Base-by-base conservation (phyloP, 192 early-diverging fungal species). In the Coemansia sp. region DNA sequence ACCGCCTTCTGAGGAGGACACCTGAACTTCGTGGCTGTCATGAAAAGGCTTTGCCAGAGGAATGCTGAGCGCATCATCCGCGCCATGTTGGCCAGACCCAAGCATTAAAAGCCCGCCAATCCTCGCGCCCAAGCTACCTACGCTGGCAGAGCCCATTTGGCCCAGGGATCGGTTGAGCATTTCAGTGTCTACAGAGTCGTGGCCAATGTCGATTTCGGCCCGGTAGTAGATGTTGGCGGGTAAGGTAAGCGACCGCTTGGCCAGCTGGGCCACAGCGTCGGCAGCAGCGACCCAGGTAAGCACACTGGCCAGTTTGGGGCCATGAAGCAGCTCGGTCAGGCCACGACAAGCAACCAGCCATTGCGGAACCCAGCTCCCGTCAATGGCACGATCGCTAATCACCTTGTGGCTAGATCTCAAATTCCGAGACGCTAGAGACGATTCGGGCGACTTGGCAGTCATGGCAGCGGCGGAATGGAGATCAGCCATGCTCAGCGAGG, bases 71-170 rank as follows among this genome's bases (percentile, higher is more conserved):
- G 4, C 18, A 13, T 37, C 18, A 42, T 36, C 31, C 16, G 55
- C 43, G n/a, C 25, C 20, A 5, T 33, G 41, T 2, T 28, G 43
- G 43, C 18, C 48, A 13, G 48, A 23, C 6, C 72, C 68, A 6
- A 74, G 59, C 69, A 57, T 65, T 33, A 80, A 34, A 33, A 80
- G 72, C 12, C 72, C 69, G 62, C 77, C 77, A 11, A 80, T 68
- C 18, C 77, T 57, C 2, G 77, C 77, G 34, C 77, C 77, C 35
- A 79, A 52, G 33, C 73, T 73, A 11, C 31, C 20, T 2, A 39
- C 57, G 10, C 37, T 10, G 23, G 3, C 23, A 23, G 23, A 50
- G 2, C 21, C 48, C 9, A 9, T 12, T 57, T 34, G 31, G 9
- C 50, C 26, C 34, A 3, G 31, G 20, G n/a, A 34, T 12, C 38